phyloP scores from a whole-genome alignment of 2,329 filamentous ascomycete species.

The Scytalidium sp. region DNA sequence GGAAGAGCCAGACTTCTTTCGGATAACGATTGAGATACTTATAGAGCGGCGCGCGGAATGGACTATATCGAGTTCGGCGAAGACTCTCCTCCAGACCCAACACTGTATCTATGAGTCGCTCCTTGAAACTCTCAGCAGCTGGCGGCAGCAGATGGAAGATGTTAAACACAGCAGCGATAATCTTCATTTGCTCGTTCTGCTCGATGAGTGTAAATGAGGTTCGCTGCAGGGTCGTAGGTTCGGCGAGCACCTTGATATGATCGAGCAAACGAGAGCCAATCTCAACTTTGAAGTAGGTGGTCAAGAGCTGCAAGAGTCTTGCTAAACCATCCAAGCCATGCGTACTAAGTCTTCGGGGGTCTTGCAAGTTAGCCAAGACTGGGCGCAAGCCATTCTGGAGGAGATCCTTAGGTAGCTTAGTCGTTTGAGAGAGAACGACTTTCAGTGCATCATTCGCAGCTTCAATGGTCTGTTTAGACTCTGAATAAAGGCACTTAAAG shows the following conservation, averaged over 20 bases:
- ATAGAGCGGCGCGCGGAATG: conserved; percentile 86
- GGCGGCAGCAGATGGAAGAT: conserved; percentile 95
- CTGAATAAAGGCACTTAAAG: conserved; percentile 95
- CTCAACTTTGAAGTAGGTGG: conserved; percentile 98
- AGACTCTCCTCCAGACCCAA: conserved; percentile 83
- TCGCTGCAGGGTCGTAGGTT: conserved; percentile 75
- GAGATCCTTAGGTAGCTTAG: conserved; percentile 91
- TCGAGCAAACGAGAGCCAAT: conserved; percentile 92
- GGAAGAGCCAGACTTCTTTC: conserved; percentile 78
- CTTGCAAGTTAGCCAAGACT: conserved; percentile 94
- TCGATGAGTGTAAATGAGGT: conserved; percentile 95
- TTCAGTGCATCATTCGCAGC: conserved; percentile 90
- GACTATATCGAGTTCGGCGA: conserved; percentile 83
- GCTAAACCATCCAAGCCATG: conserved; percentile 90
- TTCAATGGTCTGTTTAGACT: conserved; percentile 87
- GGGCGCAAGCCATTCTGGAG: conserved; percentile 91
- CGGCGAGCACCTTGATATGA: conserved; percentile 87
- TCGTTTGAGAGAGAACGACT: conserved; percentile 81
- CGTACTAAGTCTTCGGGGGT: conserved; percentile 84
- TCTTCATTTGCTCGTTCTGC: conserved; percentile 88
- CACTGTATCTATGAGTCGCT: conserved; percentile 84
- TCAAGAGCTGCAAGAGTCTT: conserved; percentile 83
- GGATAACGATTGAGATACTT: conserved; percentile 93
- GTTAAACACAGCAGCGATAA: conserved; percentile 91
- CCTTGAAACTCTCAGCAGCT: conserved; percentile 87